Evolutionary conservation across 225 moss, liverwort and hornwort species (phyloP).

Genomic region (Neckera pumila): DNA sequence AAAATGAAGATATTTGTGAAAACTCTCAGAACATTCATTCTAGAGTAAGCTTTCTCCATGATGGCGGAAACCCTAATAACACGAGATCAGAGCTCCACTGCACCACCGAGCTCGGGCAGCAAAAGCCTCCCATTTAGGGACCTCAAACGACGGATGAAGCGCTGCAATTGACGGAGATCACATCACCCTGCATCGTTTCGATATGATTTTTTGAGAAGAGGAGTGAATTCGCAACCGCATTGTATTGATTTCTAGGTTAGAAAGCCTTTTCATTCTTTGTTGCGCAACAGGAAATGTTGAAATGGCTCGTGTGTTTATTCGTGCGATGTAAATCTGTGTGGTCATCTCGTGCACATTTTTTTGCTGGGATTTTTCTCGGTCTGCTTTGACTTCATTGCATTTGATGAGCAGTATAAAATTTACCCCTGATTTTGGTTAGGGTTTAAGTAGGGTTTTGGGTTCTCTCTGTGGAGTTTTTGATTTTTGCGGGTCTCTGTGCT

Average conservation of each 20-base stretch:
- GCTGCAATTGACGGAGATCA: not conserved
- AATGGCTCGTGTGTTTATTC: not conserved
- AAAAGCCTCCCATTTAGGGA: not conserved
- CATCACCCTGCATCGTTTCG: not conserved
- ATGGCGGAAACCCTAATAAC: not conserved
- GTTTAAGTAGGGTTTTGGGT: not conserved
- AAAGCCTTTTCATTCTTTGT: not conserved
- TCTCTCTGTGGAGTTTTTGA: not conserved
- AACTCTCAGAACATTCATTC: not conserved
- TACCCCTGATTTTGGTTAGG: not conserved
- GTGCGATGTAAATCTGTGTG: not conserved
- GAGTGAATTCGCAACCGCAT: no score
- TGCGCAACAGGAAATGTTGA: not conserved
- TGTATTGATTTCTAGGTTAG: not conserved
- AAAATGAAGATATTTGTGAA: not conserved
- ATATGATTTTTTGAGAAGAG: not conserved
- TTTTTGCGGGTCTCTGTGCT: not conserved
- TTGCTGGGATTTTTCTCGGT: not conserved
- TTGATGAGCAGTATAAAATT: not conserved
- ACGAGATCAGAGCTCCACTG: not conserved
- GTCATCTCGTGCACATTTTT: not conserved
- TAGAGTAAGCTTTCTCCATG: not conserved
- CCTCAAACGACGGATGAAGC: not conserved
- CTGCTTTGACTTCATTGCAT: not conserved
- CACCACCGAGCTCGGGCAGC: not conserved